phyloP scores from a whole-genome alignment of 2,329 filamentous ascomycete species.

The Scedosporium dehoogii region DNA sequence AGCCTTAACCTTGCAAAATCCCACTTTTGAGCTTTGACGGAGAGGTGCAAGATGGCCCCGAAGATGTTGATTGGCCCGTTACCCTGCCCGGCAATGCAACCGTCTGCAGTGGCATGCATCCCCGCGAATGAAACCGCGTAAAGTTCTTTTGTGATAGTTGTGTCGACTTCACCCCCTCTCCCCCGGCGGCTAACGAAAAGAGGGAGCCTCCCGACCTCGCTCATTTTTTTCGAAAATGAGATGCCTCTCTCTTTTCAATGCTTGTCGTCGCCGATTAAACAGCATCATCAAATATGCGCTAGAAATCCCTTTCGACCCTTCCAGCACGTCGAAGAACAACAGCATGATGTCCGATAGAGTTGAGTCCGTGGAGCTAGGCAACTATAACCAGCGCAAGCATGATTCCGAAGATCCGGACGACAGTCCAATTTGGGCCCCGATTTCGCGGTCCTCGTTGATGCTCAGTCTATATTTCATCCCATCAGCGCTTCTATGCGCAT shows the following conservation, averaged over 20 bases:
- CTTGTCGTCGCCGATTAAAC: neutral
- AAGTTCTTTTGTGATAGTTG: neutral
- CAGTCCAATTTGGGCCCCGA: neutral
- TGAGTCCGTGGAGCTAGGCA: constrained; percentile 3
- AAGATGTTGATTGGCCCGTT: neutral
- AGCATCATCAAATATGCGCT: neutral
- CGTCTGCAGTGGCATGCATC: neutral
- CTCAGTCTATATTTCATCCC: neutral
- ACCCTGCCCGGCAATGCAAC: neutral
- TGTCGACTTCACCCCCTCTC: neutral
- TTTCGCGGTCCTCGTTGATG: neutral
- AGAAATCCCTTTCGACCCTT: neutral
- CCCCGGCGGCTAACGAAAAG: neutral
- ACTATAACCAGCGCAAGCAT: neutral
- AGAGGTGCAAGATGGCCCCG: neutral
- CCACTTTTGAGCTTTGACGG: neutral
- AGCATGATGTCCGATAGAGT: neutral
- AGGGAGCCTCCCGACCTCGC: neutral
- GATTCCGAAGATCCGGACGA: neutral
- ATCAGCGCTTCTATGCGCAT: neutral
- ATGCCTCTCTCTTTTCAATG: too few species aligned
- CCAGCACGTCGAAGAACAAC: neutral
- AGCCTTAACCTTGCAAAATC: neutral
- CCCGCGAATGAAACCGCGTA: neutral
- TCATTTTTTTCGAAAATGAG: neutral